Percentiles rank a stretch among this genome's conserved stretches.
phyloP scores from a whole-genome alignment of 1,139 yeast species.

The Martiniozyma asiatica region DNA sequence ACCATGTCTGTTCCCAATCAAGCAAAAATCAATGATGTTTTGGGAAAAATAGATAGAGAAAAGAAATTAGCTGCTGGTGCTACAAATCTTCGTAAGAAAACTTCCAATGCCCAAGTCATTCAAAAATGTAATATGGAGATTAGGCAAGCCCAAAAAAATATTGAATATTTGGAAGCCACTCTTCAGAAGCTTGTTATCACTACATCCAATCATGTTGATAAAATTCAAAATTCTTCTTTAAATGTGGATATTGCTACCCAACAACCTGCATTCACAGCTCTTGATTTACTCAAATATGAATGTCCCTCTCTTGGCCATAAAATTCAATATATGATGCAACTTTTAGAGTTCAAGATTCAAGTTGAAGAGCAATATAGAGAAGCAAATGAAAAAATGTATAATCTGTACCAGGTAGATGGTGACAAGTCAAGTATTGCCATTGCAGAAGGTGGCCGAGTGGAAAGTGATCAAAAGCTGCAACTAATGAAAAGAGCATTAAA shows the following conservation, averaged over 20 bases:
- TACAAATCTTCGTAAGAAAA: constrained; percentile 62
- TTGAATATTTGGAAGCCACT: constrained; percentile 75
- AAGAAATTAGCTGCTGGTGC: constrained; percentile 82
- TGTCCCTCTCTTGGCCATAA: constrained; percentile 94
- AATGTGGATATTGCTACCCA: not conserved
- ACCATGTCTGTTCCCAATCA: too few relatives aligned
- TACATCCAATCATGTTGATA: constrained; percentile 12
- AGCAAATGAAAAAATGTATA: constrained; percentile 82
- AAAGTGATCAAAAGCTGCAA: constrained; percentile 77
- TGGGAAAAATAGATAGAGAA: constrained; percentile 78
- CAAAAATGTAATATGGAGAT: constrained; percentile 86
- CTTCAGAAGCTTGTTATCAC: constrained; percentile 52
- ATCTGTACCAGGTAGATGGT: constrained; percentile 80
- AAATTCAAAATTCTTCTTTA: not conserved
- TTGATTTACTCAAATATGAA: constrained; percentile 82
- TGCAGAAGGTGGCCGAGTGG: constrained; percentile 78
- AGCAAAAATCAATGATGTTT: constrained; percentile 43
- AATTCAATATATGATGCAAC: constrained; percentile 90
- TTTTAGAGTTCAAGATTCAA: constrained; percentile 81
- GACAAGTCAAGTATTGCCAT: constrained; percentile 77
- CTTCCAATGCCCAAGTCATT: constrained; percentile 70
- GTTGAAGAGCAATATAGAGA: constrained; percentile 89
- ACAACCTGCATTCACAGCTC: constrained; percentile 41
- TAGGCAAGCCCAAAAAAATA: constrained; percentile 82
- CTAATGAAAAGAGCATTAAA: constrained; percentile 73